Evolutionary conservation across 169 alveolate genomes (phyloP).

Genomic region (Babesia ovis): DNA sequence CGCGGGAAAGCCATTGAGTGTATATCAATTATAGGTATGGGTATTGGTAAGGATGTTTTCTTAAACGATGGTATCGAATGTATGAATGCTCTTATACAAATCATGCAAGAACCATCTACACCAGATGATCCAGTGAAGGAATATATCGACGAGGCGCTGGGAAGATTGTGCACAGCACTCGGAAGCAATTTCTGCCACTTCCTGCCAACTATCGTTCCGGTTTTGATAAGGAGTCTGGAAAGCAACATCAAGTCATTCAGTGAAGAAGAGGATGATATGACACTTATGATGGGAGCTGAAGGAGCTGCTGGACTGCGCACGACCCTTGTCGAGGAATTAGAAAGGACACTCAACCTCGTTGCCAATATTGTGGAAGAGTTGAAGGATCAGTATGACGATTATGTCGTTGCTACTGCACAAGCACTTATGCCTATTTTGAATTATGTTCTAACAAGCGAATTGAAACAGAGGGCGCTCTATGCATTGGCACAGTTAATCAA

Average conservation of each 20-base stretch:
- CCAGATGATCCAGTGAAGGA: constrained; percentile 89
- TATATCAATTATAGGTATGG: constrained; percentile 85
- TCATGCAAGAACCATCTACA: constrained; percentile 78
- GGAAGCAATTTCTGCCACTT: constrained; percentile 84
- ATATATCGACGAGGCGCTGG: constrained; percentile 84
- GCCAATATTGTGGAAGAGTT: constrained; percentile 73
- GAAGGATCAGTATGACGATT: constrained; percentile 74
- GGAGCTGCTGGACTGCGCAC: constrained; percentile 78
- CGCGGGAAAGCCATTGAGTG: constrained; percentile 90
- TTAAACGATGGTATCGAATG: constrained; percentile 82
- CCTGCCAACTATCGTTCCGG: constrained; percentile 85
- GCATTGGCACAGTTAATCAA: constrained; percentile 82
- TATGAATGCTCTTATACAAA: constrained; percentile 82
- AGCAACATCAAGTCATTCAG: constrained; percentile 33
- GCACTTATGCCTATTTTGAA: constrained; percentile 77
- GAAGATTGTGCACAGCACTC: constrained; percentile 85
- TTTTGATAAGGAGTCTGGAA: constrained; percentile 55
- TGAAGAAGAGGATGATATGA: constrained; percentile 69
- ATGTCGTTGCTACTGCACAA: constrained; percentile 73
- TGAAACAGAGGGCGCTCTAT: constrained; percentile 77
- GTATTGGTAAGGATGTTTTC: constrained; percentile 81
- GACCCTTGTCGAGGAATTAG: constrained; percentile 74
- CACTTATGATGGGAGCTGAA: constrained; percentile 74
- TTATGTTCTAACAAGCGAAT: constrained; percentile 77
- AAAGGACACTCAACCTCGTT: constrained; percentile 67